Base-by-base conservation (phyloP, 768 basidiomycete species). In the Suillus placidus region DNA sequence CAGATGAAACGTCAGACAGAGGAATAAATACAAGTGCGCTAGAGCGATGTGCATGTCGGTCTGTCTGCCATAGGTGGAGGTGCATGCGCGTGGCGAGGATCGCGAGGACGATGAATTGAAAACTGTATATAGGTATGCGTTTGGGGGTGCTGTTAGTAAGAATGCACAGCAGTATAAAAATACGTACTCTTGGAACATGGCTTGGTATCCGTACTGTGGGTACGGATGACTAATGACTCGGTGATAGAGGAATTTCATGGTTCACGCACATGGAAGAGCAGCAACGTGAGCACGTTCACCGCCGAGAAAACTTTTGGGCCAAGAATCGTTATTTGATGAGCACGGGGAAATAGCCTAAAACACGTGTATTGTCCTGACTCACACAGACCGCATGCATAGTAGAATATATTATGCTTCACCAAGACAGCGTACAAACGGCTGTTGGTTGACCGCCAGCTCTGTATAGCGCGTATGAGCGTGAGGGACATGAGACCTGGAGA, bases 361-460 rank as follows among this genome's bases (percentile, higher is more conserved):
- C 4, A 18, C 9, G 57, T 37, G 55, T 13, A 34, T 34, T 35
- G 13, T 37, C 7, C 14, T 58, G 14, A 58, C 57, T 58, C 37
- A 58, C 57, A 58, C 37, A 58, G 16, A 18, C 57, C 57, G 16
- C 57, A 58, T 26, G 38, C 23, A 30, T 58, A 58, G 16, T 58
- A 58, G 26, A 58, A 58, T 23, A 40, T 23, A 8, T 40, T 58
- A 35, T 58, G 57, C 23, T 58, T 38, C 14, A 58, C 7, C 9
- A 58, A 23, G 23, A 58, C 57, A 9, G 57, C 16, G 9, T 40
- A 58, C 9, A 58, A 5, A 40, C 1, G 23, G 26, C 26, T 30
- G 23, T 58, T 58, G 38, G 26, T 26, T 9, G 57, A 9, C 57
- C 57, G 57, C 57, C 57, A 40, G 16, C 38, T 58, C 16, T 58